phyloP scores from a whole-genome alignment of 768 basidiomycete species.

The Lepiota brunneoincarnata region DNA sequence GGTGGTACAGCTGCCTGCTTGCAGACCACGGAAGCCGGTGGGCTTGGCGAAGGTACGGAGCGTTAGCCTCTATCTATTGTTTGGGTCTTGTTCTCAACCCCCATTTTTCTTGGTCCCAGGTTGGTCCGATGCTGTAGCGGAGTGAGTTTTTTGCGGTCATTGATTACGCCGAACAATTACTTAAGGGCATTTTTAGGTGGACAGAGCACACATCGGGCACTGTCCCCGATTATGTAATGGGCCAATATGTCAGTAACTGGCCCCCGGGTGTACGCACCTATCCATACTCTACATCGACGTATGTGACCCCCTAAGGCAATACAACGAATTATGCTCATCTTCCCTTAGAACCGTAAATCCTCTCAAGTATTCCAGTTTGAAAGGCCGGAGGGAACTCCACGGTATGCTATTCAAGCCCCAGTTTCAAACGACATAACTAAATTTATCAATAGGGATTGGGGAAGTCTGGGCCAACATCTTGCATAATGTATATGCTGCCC shows the following conservation, averaged over 20 bases:
- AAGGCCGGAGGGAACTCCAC: constrained; percentile 1
- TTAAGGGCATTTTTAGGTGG: constrained; percentile 19
- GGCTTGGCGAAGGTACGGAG: constrained; percentile 44
- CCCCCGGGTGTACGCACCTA: constrained; percentile 45
- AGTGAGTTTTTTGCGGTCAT: constrained; percentile 16
- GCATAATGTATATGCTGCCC: constrained; percentile 38
- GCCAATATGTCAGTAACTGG: constrained; percentile 45
- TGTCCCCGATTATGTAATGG: constrained; percentile 31
- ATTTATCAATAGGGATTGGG: constrained; percentile 33
- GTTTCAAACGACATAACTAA: background rate
- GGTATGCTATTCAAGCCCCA: background rate
- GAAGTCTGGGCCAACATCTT: constrained; percentile 49
- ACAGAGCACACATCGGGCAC: constrained; percentile 28
- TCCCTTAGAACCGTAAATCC: constrained; percentile 1
- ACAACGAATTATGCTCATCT: no score
- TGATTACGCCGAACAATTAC: background rate
- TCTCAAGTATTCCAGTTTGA: constrained; percentile 8
- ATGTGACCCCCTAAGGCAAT: constrained; percentile 13
- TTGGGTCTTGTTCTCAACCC: background rate
- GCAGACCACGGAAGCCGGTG: constrained; percentile 47
- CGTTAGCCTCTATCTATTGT: background rate
- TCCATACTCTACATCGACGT: constrained; percentile 45
- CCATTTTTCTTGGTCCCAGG: constrained; percentile 1
- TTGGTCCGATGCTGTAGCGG: constrained; percentile 43
- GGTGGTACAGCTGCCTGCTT: constrained; percentile 50